These are phyloP conservation scores for Mitragyna speciosa DNA, from an alignment of 257 asterid species.

Conservation along the genomic window DNA sequence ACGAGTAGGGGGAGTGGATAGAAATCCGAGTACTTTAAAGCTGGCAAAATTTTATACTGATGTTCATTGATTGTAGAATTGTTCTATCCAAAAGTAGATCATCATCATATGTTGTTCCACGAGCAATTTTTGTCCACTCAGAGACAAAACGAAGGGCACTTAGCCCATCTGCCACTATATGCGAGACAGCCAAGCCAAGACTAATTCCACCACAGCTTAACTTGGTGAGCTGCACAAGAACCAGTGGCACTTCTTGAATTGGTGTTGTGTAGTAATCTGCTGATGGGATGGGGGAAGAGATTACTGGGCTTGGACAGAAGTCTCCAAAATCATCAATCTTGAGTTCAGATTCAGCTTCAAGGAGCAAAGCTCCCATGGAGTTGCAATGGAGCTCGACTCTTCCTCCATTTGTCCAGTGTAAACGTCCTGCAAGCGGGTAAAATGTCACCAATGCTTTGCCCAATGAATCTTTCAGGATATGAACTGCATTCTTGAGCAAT, in stretches of 20 bases:
- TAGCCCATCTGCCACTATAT: slow-evolving; percentile 17
- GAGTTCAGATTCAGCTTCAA: slow-evolving; percentile 51
- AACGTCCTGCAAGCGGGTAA: slow-evolving; percentile 60
- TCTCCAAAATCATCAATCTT: slow-evolving; percentile 49
- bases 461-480: slow-evolving; percentile 34
- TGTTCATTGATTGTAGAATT: background rate
- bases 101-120: slow-evolving; percentile 11
- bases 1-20: slow-evolving; percentile 11
- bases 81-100: slow-evolving; percentile 20
- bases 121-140: slow-evolving; percentile 28
- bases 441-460: slow-evolving; percentile 43
- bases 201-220: slow-evolving; percentile 22
- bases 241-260: slow-evolving; percentile 19
- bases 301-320: slow-evolving; percentile 41
- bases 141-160: slow-evolving; percentile 10
- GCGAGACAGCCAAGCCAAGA: slow-evolving; percentile 18
- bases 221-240: slow-evolving; percentile 14
- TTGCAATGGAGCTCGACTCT: slow-evolving; percentile 60
- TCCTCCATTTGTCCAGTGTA: slow-evolving; percentile 45
- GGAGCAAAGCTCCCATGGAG: slow-evolving; percentile 38
- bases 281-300: slow-evolving; percentile 34
- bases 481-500: slow-evolving; percentile 19
- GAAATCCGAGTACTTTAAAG: background rate
- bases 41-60: background rate
- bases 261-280: background rate